phyloP scores from a whole-genome alignment of 305 asterid genomes.

The Salvia sclarea region DNA sequence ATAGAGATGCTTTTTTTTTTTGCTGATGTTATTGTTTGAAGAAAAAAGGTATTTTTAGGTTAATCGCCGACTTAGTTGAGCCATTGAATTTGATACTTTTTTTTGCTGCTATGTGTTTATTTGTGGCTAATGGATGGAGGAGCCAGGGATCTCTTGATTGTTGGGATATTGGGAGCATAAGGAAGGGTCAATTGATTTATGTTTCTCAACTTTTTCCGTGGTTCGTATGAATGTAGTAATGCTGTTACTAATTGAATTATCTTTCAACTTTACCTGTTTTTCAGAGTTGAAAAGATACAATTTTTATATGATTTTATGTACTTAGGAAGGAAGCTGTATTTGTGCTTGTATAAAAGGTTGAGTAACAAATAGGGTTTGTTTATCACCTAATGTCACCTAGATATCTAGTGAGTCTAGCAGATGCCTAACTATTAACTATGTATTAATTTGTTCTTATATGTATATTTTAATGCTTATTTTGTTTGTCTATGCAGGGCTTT shows the following conservation, averaged over 20 bases:
- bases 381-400: neutral
- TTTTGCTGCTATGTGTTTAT: conserved; percentile 1
- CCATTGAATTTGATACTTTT: neutral
- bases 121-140: conserved; percentile 17
- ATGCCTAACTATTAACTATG: neutral
- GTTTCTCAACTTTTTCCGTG: neutral
- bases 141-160: conserved; percentile 27
- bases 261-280: neutral
- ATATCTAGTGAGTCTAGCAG: neutral
- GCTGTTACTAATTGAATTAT: neutral
- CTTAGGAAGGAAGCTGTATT: neutral
- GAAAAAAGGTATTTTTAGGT: neutral
- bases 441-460: neutral
- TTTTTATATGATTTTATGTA: neutral
- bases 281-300: conserved; percentile 16
- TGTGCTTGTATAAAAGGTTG: neutral
- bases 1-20: neutral
- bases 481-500: conserved; percentile 57
- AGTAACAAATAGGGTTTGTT: neutral
- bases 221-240: neutral
- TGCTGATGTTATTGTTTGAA: no score
- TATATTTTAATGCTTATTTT: conserved; percentile 17
- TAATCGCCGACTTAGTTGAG: conserved; percentile 1
- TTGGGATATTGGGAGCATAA: conserved; percentile 20
- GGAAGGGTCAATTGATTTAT: neutral